These are phyloP conservation scores for Orychophragmus violaceus DNA, from an alignment of 345 rosid species.

Conservation along the genomic window DNA sequence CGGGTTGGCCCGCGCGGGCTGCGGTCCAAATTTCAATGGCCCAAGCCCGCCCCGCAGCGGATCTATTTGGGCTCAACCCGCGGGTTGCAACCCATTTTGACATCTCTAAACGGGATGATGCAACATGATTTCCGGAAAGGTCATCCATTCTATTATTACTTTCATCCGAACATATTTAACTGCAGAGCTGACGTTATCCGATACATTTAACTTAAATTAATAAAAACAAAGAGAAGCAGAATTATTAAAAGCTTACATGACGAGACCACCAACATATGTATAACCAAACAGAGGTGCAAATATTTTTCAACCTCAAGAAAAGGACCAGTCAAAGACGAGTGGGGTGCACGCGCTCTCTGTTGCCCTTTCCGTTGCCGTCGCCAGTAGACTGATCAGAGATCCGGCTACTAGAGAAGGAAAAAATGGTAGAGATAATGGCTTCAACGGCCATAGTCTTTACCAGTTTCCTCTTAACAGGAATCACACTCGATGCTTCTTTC, in stretches of 20 bases:
- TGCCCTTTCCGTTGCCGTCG: background rate
- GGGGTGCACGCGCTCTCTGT: constrained; percentile 2
- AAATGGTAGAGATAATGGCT: constrained; percentile 12
- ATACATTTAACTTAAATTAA: no score
- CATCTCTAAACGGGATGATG: no score
- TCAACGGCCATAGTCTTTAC: constrained; percentile 18
- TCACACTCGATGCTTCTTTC: constrained; percentile 21
- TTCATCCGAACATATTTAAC: no score
- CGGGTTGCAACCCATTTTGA: no score
- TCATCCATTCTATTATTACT: no score
- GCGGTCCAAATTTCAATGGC: no score
- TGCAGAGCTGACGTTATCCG: no score
- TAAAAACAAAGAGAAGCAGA: background rate
- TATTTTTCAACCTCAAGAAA: background rate
- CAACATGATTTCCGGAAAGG: no score
- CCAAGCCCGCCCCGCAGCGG: no score
- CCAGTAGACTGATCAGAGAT: background rate
- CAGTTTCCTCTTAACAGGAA: constrained; percentile 16
- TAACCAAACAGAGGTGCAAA: background rate
- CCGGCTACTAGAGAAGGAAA: background rate
- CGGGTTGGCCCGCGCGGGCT: no score
- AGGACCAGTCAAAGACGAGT: background rate
- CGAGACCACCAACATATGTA: background rate
- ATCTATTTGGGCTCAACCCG: no score
- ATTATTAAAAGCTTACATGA: background rate